Base-by-base conservation (phyloP, 2,329 filamentous ascomycete species). In the Xylariomycetidae sp. region DNA sequence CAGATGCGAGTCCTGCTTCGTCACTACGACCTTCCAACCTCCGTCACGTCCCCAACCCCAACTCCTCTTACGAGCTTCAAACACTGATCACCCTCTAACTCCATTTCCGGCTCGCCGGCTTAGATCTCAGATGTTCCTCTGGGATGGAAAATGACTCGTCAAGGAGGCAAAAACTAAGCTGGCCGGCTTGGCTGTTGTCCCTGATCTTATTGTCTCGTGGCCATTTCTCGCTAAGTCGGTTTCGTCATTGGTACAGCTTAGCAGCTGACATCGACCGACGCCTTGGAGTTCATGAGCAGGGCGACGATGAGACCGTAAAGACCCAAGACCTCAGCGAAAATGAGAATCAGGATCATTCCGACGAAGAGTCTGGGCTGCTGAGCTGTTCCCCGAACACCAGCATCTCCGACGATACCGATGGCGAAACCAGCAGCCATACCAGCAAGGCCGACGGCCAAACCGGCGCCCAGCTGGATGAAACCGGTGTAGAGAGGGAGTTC, bases 251-350 rank as follows among this genome's bases (percentile, higher is more conserved):
- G 19, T 13, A 24, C 13, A 26, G 34, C 43, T 68, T 77, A 78
- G 65, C 83, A 88, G 40, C 49, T 59, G 50, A 72, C 73, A 54
- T 80, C 75, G 50, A 78, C 66, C 40, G 66, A 67, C 24, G 83
- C 85, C 73, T 92, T 93, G 39, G 92, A 94, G 85, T 96, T 98
- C 93, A 98, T 98, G 60, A 98, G 81, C 59, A 98, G 84, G 47
- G 92, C 92, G 50, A 98, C 92, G 63, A 98, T 98, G 57, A 98
- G 77, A 64, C 92, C 92, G 72, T 98, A 98, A 39, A 98, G 86
- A 92, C 90, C 89, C 82, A 95, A 70, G 51, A 95, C 89, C 90
- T 95, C 89, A 51, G 89, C 89, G 76, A 95, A 95, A 90, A 95
- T 95, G 69, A 95, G 86, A 72, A 95, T 95, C 62, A 95, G 67